Conservation (phyloP, 257 asterid species). For the Rehmannia glutinosa region DNA sequence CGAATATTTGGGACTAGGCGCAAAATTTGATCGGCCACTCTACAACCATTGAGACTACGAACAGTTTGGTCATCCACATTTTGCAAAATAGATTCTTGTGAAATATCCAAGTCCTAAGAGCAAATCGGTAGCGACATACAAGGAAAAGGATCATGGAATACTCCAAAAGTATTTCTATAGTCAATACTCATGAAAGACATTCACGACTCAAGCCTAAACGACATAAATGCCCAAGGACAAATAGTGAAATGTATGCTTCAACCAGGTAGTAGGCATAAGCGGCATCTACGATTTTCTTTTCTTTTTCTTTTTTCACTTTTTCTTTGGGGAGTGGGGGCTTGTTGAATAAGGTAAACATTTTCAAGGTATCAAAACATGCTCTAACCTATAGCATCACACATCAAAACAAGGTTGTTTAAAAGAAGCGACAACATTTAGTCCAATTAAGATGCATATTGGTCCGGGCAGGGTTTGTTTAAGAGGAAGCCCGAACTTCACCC, state of each 20-base stretch:
- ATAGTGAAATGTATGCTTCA: background rate
- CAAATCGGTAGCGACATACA: background rate
- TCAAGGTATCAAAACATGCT: background rate
- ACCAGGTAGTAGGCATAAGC: background rate
- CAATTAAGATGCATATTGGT: background rate
- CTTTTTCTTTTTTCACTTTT: no score
- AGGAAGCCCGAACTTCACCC: background rate
- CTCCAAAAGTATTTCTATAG: background rate
- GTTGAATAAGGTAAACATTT: background rate
- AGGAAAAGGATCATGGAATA: background rate
- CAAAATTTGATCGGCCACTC: constrained; percentile 81
- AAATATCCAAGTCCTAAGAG: constrained; percentile 67
- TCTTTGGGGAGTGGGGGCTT: background rate
- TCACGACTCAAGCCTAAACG: background rate
- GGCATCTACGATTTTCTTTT: background rate
- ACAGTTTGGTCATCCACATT: constrained; percentile 85
- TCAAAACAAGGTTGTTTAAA: no score
- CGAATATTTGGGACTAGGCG: constrained; percentile 83
- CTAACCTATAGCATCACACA: no score
- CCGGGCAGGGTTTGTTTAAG: background rate
- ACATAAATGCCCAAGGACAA: background rate
- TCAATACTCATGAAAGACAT: background rate
- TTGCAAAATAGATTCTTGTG: constrained; percentile 77
- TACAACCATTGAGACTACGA: constrained; percentile 90
- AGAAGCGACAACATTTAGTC: no score